Evolutionary conservation across 352 stramenopile genomes (phyloP), one percentile per base, ranked within the genome.

Genomic region (Blastocystis sp.): DNA sequence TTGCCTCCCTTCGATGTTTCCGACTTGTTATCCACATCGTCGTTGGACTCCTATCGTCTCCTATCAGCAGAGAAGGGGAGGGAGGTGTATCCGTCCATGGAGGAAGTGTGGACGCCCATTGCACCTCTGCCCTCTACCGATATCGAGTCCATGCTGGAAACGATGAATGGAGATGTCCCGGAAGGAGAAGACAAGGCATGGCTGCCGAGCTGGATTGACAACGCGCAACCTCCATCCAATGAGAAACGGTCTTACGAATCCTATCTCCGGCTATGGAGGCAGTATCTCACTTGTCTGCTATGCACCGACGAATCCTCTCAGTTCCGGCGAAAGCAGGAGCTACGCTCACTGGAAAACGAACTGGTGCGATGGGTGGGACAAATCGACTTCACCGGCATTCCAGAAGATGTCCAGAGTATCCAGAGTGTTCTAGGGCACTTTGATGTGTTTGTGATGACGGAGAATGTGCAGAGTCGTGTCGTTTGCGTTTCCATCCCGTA

Each of bases 401-500:
- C 34, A 3, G 38, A 64, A n/a, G 61, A 81, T 59, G 74, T 69
- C 28, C 43, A 43, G 38, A 40, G 34, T 52, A 34, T 84, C 6
- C 74, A 84, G 43, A 42, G 19, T 24, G 42, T 57, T 43, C 34
- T 84, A 10, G 3, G 28, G 11, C 34, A 17, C 21, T 84, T 84
- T 7, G 57, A 84, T 28, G 52, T 84, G 38, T 68, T 59, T 43
- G n/a, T 28, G 61, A 66, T 84, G 45, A 84, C 74, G 9, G 74
- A 84, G 34, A 84, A 84, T 42, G 6, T 1, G 19, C 34, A 84
- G 60, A 84, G 74, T 68, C 45, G 17, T 42, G 74, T 84, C 28
- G 11, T 1, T 61, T 63, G 21, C 14, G 0, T 0, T 34, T 34
- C 28, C 34, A 0, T 45, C 4, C 17, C 2, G 14, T 69, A 6